Evolutionary conservation across 1,284 basidiomycete genomes (phyloP).

Genomic region (Tilletia caries): DNA sequence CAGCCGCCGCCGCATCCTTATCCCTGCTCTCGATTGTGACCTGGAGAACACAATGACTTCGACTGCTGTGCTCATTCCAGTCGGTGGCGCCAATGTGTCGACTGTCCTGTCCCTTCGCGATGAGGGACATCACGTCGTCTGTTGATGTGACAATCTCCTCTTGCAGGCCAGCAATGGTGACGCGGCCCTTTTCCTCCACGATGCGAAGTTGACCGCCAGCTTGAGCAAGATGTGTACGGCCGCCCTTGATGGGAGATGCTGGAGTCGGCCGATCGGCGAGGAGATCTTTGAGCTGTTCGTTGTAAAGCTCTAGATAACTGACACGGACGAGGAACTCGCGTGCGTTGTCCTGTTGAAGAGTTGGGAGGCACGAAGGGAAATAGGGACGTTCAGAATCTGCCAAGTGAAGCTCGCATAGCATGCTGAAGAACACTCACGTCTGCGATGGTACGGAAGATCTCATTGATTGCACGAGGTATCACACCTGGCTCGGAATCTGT

Average conservation of each 20-base stretch:
- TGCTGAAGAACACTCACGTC: constrained; percentile 53
- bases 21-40: constrained; percentile 55
- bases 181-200: constrained; percentile 54
- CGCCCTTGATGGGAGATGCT: constrained; percentile 32
- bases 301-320: constrained; percentile 64
- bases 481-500: constrained; percentile 82
- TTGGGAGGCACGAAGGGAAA: constrained; percentile 27
- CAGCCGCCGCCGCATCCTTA: not conserved
- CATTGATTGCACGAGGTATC: constrained; percentile 78
- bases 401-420: no score
- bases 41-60: constrained; percentile 76
- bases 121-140: constrained; percentile 61
- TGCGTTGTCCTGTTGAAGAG: constrained; percentile 6
- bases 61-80: constrained; percentile 91
- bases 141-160: constrained; percentile 60
- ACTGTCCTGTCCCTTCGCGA: constrained; percentile 79
- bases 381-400: no score
- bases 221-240: constrained; percentile 20
- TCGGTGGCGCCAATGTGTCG: constrained; percentile 89
- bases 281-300: constrained; percentile 61
- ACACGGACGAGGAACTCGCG: constrained; percentile 59
- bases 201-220: constrained; percentile 30
- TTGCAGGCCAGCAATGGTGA: constrained; percentile 58
- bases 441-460: constrained; percentile 59
- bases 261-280: constrained; percentile 29